phyloP scores from a whole-genome alignment of 1,284 basidiomycete species.

The Thecaphora thlaspeos region DNA sequence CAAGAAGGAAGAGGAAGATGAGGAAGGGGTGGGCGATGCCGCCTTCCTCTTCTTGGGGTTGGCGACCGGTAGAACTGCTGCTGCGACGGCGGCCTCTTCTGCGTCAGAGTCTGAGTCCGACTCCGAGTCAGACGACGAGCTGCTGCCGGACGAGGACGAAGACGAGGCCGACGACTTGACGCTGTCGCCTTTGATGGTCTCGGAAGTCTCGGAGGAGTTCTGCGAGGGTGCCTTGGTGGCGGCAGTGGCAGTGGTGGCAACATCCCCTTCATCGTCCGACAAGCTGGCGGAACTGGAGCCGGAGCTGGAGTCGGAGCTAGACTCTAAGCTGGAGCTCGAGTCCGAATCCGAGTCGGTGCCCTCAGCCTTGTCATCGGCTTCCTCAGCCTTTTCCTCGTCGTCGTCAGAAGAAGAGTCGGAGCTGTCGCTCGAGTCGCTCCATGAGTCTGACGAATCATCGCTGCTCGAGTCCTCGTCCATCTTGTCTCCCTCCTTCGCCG shows the following conservation, averaged over 20 bases:
- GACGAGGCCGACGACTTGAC: conserved; percentile 9
- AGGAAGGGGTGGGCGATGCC: conserved; percentile 5
- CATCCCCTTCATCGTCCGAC: too few relatives aligned
- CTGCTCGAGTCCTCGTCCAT: not conserved
- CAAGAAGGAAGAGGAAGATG: conserved; percentile 10
- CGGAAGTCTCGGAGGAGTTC: too few relatives aligned
- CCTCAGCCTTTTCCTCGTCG: too few relatives aligned
- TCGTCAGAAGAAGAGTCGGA: not conserved
- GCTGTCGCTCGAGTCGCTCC: not conserved
- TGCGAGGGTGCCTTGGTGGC: too few relatives aligned
- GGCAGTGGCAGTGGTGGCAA: too few relatives aligned
- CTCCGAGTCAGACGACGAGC: too few relatives aligned
- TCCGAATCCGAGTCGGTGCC: conserved; percentile 14
- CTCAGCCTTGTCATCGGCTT: too few relatives aligned
- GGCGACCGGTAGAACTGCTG: not conserved
- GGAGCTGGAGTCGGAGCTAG: conserved; percentile 8
- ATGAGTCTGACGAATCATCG: not conserved
- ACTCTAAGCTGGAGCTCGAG: not conserved
- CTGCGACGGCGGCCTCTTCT: too few relatives aligned
- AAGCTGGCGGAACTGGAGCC: conserved; percentile 1
- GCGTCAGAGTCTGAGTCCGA: too few relatives aligned
- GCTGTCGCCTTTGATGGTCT: conserved; percentile 15
- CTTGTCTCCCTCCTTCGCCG: not conserved
- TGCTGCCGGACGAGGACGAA: not conserved
- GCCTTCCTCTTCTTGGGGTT: conserved; percentile 20